These are phyloP conservation scores for Botrytis cinerea DNA, from an alignment of 2,329 filamentous ascomycete genomes.

Conservation along the genomic window DNA sequence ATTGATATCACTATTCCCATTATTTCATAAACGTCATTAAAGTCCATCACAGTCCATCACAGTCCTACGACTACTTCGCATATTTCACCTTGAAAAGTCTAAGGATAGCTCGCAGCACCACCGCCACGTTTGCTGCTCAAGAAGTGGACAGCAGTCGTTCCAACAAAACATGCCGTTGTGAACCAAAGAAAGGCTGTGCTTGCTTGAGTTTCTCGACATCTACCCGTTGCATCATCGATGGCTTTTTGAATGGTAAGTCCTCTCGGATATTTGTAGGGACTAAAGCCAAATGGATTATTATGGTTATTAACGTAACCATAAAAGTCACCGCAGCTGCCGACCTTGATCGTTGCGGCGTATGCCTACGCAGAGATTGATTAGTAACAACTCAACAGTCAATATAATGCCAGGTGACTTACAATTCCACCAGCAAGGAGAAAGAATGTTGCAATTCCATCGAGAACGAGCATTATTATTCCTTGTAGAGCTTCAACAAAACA, in stretches of 20 bases:
- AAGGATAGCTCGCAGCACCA: neutral
- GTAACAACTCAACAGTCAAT: neutral
- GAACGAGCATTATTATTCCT: conserved; percentile 32
- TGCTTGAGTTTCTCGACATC: conserved; percentile 75
- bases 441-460: conserved; percentile 35
- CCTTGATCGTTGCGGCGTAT: conserved; percentile 33
- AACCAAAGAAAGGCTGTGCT: conserved; percentile 78
- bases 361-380: conserved; percentile 28
- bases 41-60: neutral
- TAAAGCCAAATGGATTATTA: conserved; percentile 24
- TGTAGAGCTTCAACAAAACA: conserved; percentile 34
- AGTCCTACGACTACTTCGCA: neutral
- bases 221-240: conserved; percentile 31
- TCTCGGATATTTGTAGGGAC: neutral
- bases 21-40: neutral
- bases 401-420: conserved; percentile 29
- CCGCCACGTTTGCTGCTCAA: conserved; percentile 22
- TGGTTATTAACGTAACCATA: conserved; percentile 24
- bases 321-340: conserved; percentile 31
- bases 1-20: neutral
- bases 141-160: conserved; percentile 52
- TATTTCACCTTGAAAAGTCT: neutral
- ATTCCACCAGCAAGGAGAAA: conserved; percentile 37
- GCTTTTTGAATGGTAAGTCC: neutral
- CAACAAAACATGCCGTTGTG: conserved; percentile 64